Evolutionary conservation across 1,139 yeast species (phyloP), one percentile per base, ranked within the genome.

Genomic region (Candida dubliniensis): DNA sequence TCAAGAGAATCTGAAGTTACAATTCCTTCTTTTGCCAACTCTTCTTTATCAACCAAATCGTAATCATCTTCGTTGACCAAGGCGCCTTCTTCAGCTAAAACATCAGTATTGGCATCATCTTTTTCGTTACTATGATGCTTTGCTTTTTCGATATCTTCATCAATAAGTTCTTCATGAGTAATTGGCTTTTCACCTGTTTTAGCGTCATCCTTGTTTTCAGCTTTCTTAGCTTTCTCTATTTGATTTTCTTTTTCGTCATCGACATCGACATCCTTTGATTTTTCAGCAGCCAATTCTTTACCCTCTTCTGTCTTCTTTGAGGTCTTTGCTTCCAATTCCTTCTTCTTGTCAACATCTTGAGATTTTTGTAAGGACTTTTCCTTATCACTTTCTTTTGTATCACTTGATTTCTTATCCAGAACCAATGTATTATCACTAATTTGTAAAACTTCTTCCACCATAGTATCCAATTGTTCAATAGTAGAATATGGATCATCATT

Each of bases 31-130:
- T 42, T 34, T 34, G 36, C 44, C 15, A 45, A 48, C 25, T 47
- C 43, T 12, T 37, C 34, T 15, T 45, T 42, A 25, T 44, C 47
- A 29, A 47, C 38, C 12, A 62, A 62, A n/a, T 65, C 63, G 51
- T 67, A 71, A 2, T 77, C 77, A 47, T 74, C 79, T 45, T 73
- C 78, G 42, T 64, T 64, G n/a, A 72, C 63, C 47, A 74, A 63
- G 2, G 77, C 79, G 26, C 79, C 79, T 51, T 72, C 78, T 41
- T 61, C 61, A 15, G 56, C 66, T 50, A 74, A 65, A 41, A 62
- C 71, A 5, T 60, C 59, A 1, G 76, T 65, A 48, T 71, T 62
- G 15, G 77, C 71, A 53, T 71, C 76, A 54, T 71, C 71, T 57
- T 69, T 71, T 46, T 66, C 76, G 46, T 77, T 47, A 14, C 41